phyloP scores from a whole-genome alignment of 371 early-diverging fungal genomes.

The Saksenaea oblongispora region DNA sequence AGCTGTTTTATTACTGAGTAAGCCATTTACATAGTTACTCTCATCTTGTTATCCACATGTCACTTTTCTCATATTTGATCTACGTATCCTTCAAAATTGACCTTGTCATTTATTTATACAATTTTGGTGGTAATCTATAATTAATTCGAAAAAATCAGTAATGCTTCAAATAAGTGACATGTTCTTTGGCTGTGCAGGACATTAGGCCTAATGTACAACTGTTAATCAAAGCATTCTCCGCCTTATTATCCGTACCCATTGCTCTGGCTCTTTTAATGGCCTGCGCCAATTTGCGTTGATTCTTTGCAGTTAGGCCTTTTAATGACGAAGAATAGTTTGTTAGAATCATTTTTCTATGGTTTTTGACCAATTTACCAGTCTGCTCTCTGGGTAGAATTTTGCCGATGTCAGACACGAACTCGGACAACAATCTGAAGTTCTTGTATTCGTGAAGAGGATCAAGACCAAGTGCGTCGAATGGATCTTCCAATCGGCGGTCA shows the following conservation, averaged over 20 bases:
- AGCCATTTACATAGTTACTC: no score
- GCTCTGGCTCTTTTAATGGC: constrained; percentile 86
- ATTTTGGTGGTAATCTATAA: no score
- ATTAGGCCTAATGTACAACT: constrained; percentile 38
- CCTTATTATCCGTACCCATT: constrained; percentile 56
- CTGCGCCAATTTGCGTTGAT: constrained; percentile 78
- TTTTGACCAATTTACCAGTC: constrained; percentile 49
- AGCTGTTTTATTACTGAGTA: not conserved
- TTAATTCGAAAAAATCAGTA: no score
- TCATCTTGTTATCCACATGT: no score
- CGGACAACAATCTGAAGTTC: constrained; percentile 66
- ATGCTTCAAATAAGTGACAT: constrained; percentile 8
- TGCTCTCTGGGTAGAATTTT: constrained; percentile 75
- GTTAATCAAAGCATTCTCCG: not conserved
- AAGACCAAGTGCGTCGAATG: constrained; percentile 65
- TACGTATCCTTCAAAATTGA: no score
- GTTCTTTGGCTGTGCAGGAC: constrained; percentile 39
- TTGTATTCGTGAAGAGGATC: constrained; percentile 81
- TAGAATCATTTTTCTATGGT: not conserved
- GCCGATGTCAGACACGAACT: constrained; percentile 82
- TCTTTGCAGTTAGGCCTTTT: constrained; percentile 66
- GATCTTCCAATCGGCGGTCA: constrained; percentile 48
- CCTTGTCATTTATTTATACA: no score
- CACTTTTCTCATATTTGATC: no score
- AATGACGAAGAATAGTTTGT: not conserved